phyloP scores from a whole-genome alignment of 805 yeast genomes.

The Myxozyma geophila region DNA sequence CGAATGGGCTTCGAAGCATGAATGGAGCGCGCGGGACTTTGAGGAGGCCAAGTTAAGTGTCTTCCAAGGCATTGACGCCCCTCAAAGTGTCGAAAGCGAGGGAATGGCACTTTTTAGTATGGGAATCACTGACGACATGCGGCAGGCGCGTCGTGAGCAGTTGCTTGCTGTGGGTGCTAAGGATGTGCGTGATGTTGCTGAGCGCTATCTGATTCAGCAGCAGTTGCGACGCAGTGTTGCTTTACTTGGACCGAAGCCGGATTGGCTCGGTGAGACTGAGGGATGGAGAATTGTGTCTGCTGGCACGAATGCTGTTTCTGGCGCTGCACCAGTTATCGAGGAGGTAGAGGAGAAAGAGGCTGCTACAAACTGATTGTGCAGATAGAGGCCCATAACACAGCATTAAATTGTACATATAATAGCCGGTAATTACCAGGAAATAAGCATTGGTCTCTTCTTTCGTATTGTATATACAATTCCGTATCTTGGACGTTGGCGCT shows the following conservation, averaged over 20 bases:
- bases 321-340: not conserved
- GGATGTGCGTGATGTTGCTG: constrained; percentile 70
- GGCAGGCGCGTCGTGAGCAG: constrained; percentile 76
- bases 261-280: constrained; percentile 9
- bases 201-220: constrained; percentile 57
- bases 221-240: constrained; percentile 11
- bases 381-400: not conserved
- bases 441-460: too few relatives aligned
- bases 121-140: constrained; percentile 76
- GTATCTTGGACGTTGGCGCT: too few relatives aligned
- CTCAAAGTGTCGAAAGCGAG: constrained; percentile 77
- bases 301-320: constrained; percentile 7
- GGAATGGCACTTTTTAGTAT: constrained; percentile 69
- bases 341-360: not conserved
- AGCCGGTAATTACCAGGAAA: too few relatives aligned
- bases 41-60: constrained; percentile 89
- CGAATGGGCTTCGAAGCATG: constrained; percentile 52
- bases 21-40: constrained; percentile 67
- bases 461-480: too few relatives aligned
- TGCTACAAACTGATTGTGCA: not conserved
- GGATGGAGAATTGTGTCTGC: constrained; percentile 22
- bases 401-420: too few relatives aligned
- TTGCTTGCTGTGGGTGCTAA: constrained; percentile 66
- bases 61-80: constrained; percentile 92
- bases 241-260: constrained; percentile 25